A percentile compares a stretch with the other conserved stretches of the same genome.
Conservation (phyloP, 140 eudicot genomes). For the Senecio squalidus region DNA sequence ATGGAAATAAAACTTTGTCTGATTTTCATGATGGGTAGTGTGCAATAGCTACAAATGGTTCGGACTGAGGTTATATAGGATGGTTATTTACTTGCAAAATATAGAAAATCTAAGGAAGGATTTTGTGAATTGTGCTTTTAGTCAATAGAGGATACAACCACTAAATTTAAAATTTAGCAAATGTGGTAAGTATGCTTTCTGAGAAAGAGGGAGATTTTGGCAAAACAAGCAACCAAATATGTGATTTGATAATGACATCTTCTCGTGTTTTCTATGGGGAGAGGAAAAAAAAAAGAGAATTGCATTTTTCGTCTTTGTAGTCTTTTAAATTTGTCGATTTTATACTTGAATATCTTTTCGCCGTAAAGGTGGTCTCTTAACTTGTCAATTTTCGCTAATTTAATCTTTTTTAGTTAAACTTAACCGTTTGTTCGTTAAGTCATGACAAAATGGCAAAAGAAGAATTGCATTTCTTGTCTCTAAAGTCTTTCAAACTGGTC, state of each 20-base stretch:
- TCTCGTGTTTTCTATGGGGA: not conserved
- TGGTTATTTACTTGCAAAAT: not conserved
- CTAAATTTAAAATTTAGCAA: conserved; percentile 24
- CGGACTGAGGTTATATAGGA: conserved; percentile 24
- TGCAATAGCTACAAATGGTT: conserved; percentile 9
- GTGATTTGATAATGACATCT: conserved; percentile 7
- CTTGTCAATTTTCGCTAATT: no score
- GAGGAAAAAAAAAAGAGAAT: no score
- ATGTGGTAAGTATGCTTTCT: conserved; percentile 1
- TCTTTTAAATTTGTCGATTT: no score
- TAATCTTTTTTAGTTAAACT: no score
- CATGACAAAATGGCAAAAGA: no score
- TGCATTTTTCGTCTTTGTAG: no score
- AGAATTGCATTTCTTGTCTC: no score
- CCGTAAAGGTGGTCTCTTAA: no score
- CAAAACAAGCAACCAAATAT: not conserved
- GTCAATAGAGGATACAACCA: conserved; percentile 81
- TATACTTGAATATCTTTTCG: no score
- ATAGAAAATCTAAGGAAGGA: conserved; percentile 8
- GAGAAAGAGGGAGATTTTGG: not conserved
- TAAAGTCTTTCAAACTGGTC: no score
- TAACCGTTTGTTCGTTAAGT: no score
- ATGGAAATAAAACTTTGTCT: conserved; percentile 6
- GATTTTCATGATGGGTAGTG: conserved; percentile 14
- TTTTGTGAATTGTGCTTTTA: conserved; percentile 11